Conservation (phyloP, 768 basidiomycete genomes). For the Gloeopeniophorella convolvens region DNA sequence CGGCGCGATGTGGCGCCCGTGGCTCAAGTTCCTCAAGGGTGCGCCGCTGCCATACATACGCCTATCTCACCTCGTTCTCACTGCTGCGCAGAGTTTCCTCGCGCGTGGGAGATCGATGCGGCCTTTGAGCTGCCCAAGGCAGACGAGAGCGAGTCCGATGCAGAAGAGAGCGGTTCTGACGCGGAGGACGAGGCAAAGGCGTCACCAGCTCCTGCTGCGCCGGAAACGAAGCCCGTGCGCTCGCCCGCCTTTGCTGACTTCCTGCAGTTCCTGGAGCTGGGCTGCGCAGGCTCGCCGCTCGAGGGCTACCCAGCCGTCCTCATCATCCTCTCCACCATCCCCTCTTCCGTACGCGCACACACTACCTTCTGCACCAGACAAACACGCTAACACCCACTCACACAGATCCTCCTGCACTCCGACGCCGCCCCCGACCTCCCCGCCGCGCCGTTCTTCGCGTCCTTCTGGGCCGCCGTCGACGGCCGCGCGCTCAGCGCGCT, state of each 20-base stretch:
- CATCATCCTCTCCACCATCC: constrained; percentile 76
- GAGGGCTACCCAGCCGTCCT: constrained; percentile 80
- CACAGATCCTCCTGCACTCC: constrained; percentile 27
- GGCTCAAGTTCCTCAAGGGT: constrained; percentile 72
- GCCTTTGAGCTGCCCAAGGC: constrained; percentile 25
- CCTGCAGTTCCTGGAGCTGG: constrained; percentile 68
- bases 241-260: constrained; percentile 58
- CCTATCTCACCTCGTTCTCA: neutral
- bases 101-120: constrained; percentile 55
- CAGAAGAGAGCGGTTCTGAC: constrained; percentile 28
- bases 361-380: constrained; percentile 1
- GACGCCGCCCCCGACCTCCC: constrained; percentile 23
- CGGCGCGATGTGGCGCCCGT: constrained; percentile 57
- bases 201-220: neutral
- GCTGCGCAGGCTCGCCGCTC: constrained; percentile 72
- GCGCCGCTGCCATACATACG: constrained; percentile 20
- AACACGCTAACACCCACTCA: neutral
- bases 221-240: neutral
- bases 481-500: constrained; percentile 52
- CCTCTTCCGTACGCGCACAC: constrained; percentile 44
- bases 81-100: constrained; percentile 44
- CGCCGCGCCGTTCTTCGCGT: constrained; percentile 52
- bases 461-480: constrained; percentile 81
- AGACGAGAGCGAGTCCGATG: constrained; percentile 30
- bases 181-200: constrained; percentile 33